Base-by-base conservation (phyloP, 2,329 filamentous ascomycete genomes). In the Diaporthe sp. region DNA sequence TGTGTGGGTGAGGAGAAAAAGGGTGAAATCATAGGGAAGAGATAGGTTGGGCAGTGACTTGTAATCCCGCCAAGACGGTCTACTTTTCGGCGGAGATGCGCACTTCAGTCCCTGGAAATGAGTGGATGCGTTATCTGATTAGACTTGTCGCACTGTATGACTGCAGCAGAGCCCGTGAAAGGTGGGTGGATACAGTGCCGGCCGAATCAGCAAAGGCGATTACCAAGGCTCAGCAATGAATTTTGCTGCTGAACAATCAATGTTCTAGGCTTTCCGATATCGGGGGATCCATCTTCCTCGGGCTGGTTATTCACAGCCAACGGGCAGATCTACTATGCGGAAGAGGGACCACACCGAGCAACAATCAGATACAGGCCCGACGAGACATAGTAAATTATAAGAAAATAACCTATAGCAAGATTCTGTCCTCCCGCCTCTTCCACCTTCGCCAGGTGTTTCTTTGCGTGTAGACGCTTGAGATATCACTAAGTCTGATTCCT, bases 61-160 rank as follows among this genome's bases (percentile, higher is more conserved):
- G 64, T 68, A 54, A 19, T 68, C 47, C 64, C 47, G 64, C 64
- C 64, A 68, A 68, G 64, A 28, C 30, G 22, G 47, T 35, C 45
- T 68, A 68, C 64, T 68, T 68, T 68, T 68, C 47, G 64, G 64
- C 47, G 47, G 64, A 67, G 64, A 67, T 67, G 64, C 64, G 25
- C 30, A 38, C 30, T 40, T 28, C 64, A 68, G 64, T 38, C 33
- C 64, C 64, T 52, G 22, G 30, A 28, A 42, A 15, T 30, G 38
- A 30, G 58, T 42, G 25, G 28, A 40, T 1, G 47, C 30, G 47
- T 68, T 68, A 68, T 68, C 64, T 40, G 64, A 68, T 52, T 40
- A 28, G 17, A 25, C 15, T 30, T 40, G 22, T 40, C 47, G 47
- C 64, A 68, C 64, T 68, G 64, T 68, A 40, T 68, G 64, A 54